Percentiles rank a stretch among this genome's conserved stretches.
Evolutionary conservation across 768 basidiomycete genomes (phyloP).

Genomic region (Boletus eberwhitei): DNA sequence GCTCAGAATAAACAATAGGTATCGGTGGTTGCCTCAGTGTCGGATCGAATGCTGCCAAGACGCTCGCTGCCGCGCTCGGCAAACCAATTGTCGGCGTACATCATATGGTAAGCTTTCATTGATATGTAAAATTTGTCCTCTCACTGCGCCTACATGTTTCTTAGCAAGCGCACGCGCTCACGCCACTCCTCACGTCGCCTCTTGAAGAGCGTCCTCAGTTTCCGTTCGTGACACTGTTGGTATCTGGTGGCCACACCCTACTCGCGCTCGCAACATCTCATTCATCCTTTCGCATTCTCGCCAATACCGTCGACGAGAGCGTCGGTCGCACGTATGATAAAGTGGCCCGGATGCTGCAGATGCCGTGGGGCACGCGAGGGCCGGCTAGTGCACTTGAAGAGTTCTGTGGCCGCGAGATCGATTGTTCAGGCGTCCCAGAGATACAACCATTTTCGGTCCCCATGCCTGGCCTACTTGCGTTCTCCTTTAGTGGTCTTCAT

Average conservation of each 20-base stretch:
- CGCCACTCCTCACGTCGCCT: slow-evolving; percentile 63
- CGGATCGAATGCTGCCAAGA: slow-evolving; percentile 79
- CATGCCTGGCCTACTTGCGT: slow-evolving; percentile 53
- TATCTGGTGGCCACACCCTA: slow-evolving; percentile 95
- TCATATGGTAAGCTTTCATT: slow-evolving; percentile 71
- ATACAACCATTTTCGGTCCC: slow-evolving; percentile 45
- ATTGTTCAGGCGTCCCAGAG: slow-evolving; percentile 23
- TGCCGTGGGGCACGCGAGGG: slow-evolving; percentile 61
- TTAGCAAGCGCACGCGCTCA: slow-evolving; percentile 92
- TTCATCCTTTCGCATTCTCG: slow-evolving; percentile 62
- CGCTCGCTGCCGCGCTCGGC: slow-evolving; percentile 69
- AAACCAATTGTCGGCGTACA: slow-evolving; percentile 89
- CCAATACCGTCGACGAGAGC: slow-evolving; percentile 70
- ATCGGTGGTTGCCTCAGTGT: slow-evolving; percentile 81
- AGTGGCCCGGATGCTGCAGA: slow-evolving; percentile 62
- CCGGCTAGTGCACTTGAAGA: slow-evolving; percentile 81
- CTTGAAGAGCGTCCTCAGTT: slow-evolving; percentile 48
- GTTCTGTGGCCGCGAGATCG: slow-evolving; percentile 44
- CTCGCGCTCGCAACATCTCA: slow-evolving; percentile 68
- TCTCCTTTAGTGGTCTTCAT: slow-evolving; percentile 81
- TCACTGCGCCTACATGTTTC: background rate
- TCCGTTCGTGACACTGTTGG: slow-evolving; percentile 84
- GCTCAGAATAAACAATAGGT: slow-evolving; percentile 37
- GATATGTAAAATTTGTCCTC: background rate
- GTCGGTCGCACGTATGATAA: slow-evolving; percentile 85